Evolutionary conservation across 805 yeast genomes (phyloP), one percentile per base, ranked within the genome.

Genomic region (Candida schatavii): DNA sequence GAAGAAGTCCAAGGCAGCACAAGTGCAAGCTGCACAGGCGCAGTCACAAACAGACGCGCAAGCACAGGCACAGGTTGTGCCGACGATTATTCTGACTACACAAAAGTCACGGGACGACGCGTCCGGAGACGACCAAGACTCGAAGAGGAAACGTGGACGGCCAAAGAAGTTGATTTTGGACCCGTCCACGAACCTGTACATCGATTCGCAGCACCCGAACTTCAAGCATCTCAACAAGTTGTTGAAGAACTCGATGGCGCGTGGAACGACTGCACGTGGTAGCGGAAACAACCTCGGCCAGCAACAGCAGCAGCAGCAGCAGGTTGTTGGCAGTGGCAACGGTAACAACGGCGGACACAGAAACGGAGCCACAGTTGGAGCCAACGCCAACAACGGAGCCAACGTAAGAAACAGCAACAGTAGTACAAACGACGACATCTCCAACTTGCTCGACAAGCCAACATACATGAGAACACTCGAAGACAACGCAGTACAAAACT

Each of bases 161-260:
- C 75, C 75, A 15, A 66, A 58, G 50, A 62, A 68, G 44, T 54
- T 67, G 34, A 61, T 69, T 19, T 59, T 65, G 32, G 74, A 69
- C 46, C 70, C 72, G 1, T 33, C 76, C n/a, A 59, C 73, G 9
- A 63, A 65, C 42, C 62, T 58, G 41, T 67, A 59, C 48, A 65
- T 68, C 39, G 74, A 68, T 48, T 64, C 70, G 18, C 55, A 62
- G 13, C 73, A 69, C 46, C 70, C 70, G 17, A 66, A 68, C 46
- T 69, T 58, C 53, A 69, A 69, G 48, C 61, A 55, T n/a, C 55
- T 69, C 40, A 69, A 67, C 45, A 60, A 63, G 30, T 42, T 46
- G 7, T 45, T 50, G 47, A 53, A 43, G 41, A 46, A 39, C 37
- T 44, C 47, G 15, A 32, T 31, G 22, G 18, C 43, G n/a, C 23